Evolutionary conservation across 2,329 filamentous ascomycete genomes (phyloP).

Genomic region (Setomelanomma holmii): DNA sequence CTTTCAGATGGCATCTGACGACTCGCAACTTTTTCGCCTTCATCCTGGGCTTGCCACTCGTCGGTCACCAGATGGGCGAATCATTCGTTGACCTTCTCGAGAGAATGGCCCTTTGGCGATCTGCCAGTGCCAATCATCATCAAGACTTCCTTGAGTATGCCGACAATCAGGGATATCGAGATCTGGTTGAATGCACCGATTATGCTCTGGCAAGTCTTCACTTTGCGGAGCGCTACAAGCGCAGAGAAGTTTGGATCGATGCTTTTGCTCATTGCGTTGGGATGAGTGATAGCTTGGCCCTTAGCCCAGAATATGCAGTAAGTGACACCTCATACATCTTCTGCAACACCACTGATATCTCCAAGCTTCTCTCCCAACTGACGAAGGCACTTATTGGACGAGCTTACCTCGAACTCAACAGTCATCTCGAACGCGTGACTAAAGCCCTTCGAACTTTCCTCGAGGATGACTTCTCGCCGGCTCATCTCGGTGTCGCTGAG

Average conservation of each 20-base stretch:
- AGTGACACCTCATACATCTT: slow-evolving; percentile 28
- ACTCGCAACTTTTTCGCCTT: slow-evolving; percentile 81
- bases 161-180: slow-evolving; percentile 72
- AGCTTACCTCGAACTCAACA: slow-evolving; percentile 70
- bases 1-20: slow-evolving; percentile 69
- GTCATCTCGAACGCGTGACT: slow-evolving; percentile 65
- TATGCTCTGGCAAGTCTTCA: slow-evolving; percentile 73
- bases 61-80: slow-evolving; percentile 70
- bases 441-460: slow-evolving; percentile 71
- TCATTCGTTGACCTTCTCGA: slow-evolving; percentile 70
- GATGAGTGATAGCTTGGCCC: slow-evolving; percentile 69
- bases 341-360: slow-evolving; percentile 8
- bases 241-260: slow-evolving; percentile 72
- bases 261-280: slow-evolving; percentile 81
- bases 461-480: slow-evolving; percentile 72
- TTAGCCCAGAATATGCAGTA: slow-evolving; percentile 68
- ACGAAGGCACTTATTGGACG: slow-evolving; percentile 71
- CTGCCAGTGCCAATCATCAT: slow-evolving; percentile 62
- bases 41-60: slow-evolving; percentile 69
- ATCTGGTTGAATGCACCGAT: slow-evolving; percentile 69
- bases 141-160: slow-evolving; percentile 70
- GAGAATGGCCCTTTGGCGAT: slow-evolving; percentile 69
- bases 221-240: slow-evolving; percentile 70
- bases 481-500: slow-evolving; percentile 68
- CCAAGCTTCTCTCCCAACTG: slow-evolving; percentile 51